A percentile compares a stretch with the other conserved stretches of the same genome.
phyloP scores from a whole-genome alignment of 1,284 basidiomycete genomes.

The Leccinum pachyderme region DNA sequence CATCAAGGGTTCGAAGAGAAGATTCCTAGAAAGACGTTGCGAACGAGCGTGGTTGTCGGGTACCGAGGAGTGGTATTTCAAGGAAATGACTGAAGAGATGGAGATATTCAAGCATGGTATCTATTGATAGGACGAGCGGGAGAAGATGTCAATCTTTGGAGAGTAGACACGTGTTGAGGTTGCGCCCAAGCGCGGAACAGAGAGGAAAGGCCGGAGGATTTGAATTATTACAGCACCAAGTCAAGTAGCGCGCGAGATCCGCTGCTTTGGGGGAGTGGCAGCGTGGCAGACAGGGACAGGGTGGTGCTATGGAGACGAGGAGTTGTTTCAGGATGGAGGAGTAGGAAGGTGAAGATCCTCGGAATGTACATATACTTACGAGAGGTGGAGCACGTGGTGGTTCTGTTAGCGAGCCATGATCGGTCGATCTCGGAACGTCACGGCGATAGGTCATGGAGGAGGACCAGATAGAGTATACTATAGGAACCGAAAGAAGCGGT shows the following conservation, averaged over 20 bases:
- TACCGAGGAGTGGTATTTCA: background rate
- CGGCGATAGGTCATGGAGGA: background rate
- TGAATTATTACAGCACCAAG: background rate
- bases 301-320: background rate
- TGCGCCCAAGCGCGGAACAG: constrained; percentile 5
- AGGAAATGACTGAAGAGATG: no score
- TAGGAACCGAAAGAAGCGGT: background rate
- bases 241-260: background rate
- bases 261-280: background rate
- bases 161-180: constrained; percentile 18
- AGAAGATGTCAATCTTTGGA: constrained; percentile 10
- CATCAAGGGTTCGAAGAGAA: constrained; percentile 1
- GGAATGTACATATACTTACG: background rate
- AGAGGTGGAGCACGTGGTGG: background rate
- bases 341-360: background rate
- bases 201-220: background rate
- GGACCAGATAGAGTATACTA: background rate
- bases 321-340: background rate
- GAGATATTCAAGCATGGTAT: background rate
- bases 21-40: background rate
- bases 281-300: constrained; percentile 10
- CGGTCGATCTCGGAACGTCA: constrained; percentile 9
- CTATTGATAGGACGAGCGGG: background rate
- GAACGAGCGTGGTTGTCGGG: background rate
- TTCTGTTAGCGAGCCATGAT: background rate